Evolutionary conservation across 2,329 filamentous ascomycete genomes (phyloP), one percentile per base, ranked within the genome.

Genomic region (Sporothrix curviconia): DNA sequence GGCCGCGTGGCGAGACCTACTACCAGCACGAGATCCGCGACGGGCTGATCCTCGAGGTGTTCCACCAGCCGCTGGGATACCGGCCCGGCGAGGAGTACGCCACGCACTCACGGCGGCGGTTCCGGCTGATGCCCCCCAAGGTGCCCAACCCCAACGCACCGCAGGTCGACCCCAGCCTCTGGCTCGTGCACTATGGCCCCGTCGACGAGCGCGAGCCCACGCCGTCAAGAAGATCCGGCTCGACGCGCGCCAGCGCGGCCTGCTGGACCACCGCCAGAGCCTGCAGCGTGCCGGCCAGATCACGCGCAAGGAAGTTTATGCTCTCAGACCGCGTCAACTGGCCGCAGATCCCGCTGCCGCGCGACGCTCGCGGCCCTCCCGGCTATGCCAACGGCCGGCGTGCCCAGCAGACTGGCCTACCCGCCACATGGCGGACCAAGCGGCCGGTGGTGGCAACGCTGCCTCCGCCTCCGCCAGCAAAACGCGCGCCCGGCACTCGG

Each of bases 301-400:
- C 44, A 82, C 86, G 58, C 86, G 90, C 64, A 95, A 96, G 68
- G 91, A 96, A n/a, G 66, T 97, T 97, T 68, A 95, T 96, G 86
- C 79, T 97, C 19, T 85, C 89, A 51, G 94, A 97, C 71, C 84
- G 90, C 40, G 81, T 84, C 63, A 95, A 90, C 73, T 97, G 92
- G 92, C 92, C 94, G 3, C 85, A 85, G 24, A 87, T 97, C 59
- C 83, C 83, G 44, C 83, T 89, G 61, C 87, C 88, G 0, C 74
- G 76, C 60, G 78, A 78, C 56, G 72, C 72, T 64, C 71, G 78
- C 56, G 64, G 75, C 63, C 71, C 83, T 69, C 75, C 79, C 60
- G 72, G 83, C 73, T 76, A 76, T 64, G 68, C 78, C 56, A n/a
- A 68, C 17, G 72, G 61, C 59, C 47, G 57, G 58, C 19, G 74